Evolutionary conservation across 495 filamentous ascomycete species (phyloP).

Genomic region (Lepidopterella palustris): DNA sequence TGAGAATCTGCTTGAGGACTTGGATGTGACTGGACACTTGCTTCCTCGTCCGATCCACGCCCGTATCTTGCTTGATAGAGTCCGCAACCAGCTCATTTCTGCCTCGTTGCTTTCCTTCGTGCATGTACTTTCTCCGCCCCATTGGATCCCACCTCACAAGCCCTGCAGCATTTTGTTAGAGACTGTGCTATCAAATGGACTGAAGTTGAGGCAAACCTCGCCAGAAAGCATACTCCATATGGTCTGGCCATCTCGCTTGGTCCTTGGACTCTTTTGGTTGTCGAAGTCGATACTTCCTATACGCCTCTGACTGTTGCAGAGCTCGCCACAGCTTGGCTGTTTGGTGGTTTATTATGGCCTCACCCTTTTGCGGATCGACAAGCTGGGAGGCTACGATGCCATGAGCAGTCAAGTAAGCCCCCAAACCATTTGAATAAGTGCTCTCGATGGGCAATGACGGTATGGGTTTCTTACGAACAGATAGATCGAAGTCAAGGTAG

Average conservation of each 20-base stretch:
- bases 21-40: constrained; percentile 96
- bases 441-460: constrained; percentile 15
- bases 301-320: constrained; percentile 45
- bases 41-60: constrained; percentile 63
- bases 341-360: constrained; percentile 24
- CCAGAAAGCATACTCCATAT: constrained; percentile 81
- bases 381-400: constrained; percentile 4
- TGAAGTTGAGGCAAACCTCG: constrained; percentile 55
- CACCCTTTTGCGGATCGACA: constrained; percentile 11
- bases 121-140: constrained; percentile 68
- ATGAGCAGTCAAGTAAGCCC: constrained; percentile 13
- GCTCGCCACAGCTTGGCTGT: constrained; percentile 24
- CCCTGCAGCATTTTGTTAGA: constrained; percentile 47
- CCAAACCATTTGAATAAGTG: neutral
- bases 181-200: constrained; percentile 15
- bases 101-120: constrained; percentile 66
- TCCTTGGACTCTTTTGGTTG: constrained; percentile 51
- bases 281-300: constrained; percentile 61
- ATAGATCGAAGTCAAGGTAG: neutral
- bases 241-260: constrained; percentile 65
- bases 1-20: constrained; percentile 80
- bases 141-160: constrained; percentile 74
- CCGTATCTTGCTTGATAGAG: constrained; percentile 66
- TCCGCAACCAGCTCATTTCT: constrained; percentile 88
- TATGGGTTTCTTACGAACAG: constrained; percentile 12